Percentiles rank a stretch among this genome's conserved stretches.
phyloP scores from a whole-genome alignment of 257 asterid genomes.

The Nicotiana paniculata region DNA sequence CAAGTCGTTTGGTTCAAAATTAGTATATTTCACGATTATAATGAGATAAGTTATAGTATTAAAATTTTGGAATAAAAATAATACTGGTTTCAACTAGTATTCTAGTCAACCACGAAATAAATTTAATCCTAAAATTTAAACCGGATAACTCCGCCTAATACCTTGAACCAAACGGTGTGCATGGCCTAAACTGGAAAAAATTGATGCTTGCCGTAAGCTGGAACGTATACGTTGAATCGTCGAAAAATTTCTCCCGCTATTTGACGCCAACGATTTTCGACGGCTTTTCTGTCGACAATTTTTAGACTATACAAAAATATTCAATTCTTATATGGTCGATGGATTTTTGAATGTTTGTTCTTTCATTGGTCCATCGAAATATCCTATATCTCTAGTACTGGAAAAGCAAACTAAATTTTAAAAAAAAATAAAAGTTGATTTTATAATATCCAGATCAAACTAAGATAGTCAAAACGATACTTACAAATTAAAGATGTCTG shows the following conservation, averaged over 20 bases:
- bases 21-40: too few species aligned
- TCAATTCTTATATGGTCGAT: neutral
- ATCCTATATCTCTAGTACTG: neutral
- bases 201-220: too few species aligned
- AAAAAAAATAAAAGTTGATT: neutral
- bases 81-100: too few species aligned
- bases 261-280: neutral
- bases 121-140: too few species aligned
- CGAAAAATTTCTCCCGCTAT: neutral
- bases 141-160: too few species aligned
- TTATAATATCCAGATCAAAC: neutral
- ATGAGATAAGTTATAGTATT: too few species aligned
- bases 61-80: too few species aligned
- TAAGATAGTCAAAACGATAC: neutral
- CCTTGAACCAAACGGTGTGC: neutral
- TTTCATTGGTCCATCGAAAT: neutral
- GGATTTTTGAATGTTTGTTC: neutral
- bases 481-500: neutral
- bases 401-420: too few species aligned
- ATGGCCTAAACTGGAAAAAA: neutral
- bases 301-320: neutral
- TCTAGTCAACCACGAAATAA: too few species aligned
- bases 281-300: neutral
- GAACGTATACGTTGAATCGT: too few species aligned
- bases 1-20: neutral